A percentile compares a stretch with the other conserved stretches of the same genome.
Conservation (phyloP, 768 basidiomycete species). For the Bullera alba region DNA sequence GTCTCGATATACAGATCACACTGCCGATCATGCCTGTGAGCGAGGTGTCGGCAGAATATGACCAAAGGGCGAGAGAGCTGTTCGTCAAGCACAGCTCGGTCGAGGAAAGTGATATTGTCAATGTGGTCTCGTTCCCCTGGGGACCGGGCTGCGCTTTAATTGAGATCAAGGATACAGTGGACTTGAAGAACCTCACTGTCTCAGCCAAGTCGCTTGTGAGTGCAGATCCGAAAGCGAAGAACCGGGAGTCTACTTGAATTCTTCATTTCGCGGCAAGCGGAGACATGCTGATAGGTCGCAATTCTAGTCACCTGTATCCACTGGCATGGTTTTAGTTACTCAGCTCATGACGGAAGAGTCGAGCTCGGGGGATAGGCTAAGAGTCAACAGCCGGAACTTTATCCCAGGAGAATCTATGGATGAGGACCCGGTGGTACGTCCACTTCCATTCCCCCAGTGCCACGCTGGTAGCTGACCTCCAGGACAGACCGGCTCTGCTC, state of each 20-base stretch:
- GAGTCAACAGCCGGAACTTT: neutral
- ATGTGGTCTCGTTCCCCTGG: neutral
- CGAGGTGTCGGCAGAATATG: neutral
- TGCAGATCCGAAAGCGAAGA: too few relatives aligned
- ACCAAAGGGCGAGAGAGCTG: neutral
- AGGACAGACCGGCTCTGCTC: slow-evolving; percentile 1
- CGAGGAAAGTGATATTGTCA: neutral
- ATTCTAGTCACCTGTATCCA: neutral
- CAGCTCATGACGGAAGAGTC: too few relatives aligned
- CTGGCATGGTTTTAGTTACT: neutral
- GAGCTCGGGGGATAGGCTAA: neutral
- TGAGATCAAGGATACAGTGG: too few relatives aligned
- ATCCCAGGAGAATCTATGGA: neutral
- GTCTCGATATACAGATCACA: neutral
- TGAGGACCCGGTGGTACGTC: neutral
- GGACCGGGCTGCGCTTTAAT: neutral
- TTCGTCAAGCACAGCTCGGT: neutral
- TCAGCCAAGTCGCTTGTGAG: too few relatives aligned
- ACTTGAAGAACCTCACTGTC: too few relatives aligned
- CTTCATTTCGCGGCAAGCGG: neutral
- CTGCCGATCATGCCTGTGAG: neutral
- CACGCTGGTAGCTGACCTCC: neutral
- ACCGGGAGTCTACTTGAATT: too few relatives aligned
- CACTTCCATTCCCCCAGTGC: neutral
- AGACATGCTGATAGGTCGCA: neutral